These are phyloP conservation scores for Stemphylium lycopersici DNA, from an alignment of 2,329 filamentous ascomycete species.

Conservation along the genomic window DNA sequence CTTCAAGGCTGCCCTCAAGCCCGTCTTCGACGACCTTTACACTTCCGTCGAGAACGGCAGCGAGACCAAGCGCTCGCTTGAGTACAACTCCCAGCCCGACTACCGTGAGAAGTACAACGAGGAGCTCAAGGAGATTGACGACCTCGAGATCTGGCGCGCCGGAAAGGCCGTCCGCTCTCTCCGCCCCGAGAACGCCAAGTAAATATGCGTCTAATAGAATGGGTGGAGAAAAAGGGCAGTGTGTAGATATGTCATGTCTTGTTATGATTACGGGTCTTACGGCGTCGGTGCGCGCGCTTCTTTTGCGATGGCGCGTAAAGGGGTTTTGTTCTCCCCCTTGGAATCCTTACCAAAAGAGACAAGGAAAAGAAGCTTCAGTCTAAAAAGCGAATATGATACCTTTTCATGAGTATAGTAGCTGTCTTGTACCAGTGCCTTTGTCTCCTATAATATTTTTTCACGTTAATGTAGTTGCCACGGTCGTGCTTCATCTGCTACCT, in stretches of 20 bases:
- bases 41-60: constrained; percentile 87
- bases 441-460: no score
- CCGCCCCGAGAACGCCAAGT: constrained; percentile 49
- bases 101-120: constrained; percentile 98
- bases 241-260: constrained; percentile 37
- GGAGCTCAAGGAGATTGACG: constrained; percentile 98
- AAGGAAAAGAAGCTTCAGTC: not conserved
- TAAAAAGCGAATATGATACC: constrained; percentile 8
- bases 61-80: constrained; percentile 95
- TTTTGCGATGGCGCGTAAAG: not conserved
- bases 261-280: constrained; percentile 20
- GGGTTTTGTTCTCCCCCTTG: not conserved
- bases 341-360: not conserved
- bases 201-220: constrained; percentile 17
- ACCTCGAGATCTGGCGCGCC: constrained; percentile 98
- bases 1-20: constrained; percentile 99
- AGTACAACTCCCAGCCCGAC: constrained; percentile 94
- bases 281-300: constrained; percentile 24
- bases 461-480: no score
- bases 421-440: not conserved
- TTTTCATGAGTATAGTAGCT: not conserved
- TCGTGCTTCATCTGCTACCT: no score
- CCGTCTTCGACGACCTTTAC: constrained; percentile 97
- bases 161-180: constrained; percentile 86
- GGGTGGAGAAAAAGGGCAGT: constrained; percentile 11